Base-by-base conservation (phyloP, 2,329 filamentous ascomycete species). In the Venturia asperata region DNA sequence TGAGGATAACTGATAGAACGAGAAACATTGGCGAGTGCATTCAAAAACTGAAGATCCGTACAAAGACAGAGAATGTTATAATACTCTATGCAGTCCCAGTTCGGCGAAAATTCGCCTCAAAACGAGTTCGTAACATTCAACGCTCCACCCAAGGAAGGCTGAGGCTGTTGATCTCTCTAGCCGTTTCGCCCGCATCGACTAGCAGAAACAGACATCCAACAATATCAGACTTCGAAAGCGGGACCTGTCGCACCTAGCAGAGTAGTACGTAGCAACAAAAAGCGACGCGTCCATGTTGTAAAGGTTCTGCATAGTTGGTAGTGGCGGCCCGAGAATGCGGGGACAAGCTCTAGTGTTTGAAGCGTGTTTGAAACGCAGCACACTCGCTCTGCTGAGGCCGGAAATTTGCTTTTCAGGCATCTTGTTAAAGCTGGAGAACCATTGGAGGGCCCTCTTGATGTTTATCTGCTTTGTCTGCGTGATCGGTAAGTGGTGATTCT, bases 181-280 rank as follows among this genome's bases (percentile, higher is more conserved):
- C 37, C 30, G 52, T 58, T 58, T 34, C 52, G 52, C 27, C 24
- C 24, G 30, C 30, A 56, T 34, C 1, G 49, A 30, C 30, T 24
- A 56, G 49, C 15, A 58, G 52, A 58, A 58, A 58, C 52, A 37
- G 30, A n/a, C 30, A 37, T 39, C 52, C 52, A 58, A 58, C 52
- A 24, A 58, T 10, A 34, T 58, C 9, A n/a, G 17, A 37, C 15
- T 9, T 34, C 15, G 52, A 58, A 34, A 17, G 27, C n/a, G 52
- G 52, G 17, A 19, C 52, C 52, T 58, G 52, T 58, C 52, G 52
- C 52, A 58, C 52, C 52, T 58, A 58, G 19, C 52, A 58, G 30
- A 58, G 17, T 4, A 37, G 19, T 37, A 58, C 27, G 52, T 15
- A 34, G 52, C 24, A 37, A 11, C 30, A 37, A 37, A n/a, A 7